Base-by-base conservation (phyloP, 2,329 filamentous ascomycete genomes). In the Scedosporium apiospermum region DNA sequence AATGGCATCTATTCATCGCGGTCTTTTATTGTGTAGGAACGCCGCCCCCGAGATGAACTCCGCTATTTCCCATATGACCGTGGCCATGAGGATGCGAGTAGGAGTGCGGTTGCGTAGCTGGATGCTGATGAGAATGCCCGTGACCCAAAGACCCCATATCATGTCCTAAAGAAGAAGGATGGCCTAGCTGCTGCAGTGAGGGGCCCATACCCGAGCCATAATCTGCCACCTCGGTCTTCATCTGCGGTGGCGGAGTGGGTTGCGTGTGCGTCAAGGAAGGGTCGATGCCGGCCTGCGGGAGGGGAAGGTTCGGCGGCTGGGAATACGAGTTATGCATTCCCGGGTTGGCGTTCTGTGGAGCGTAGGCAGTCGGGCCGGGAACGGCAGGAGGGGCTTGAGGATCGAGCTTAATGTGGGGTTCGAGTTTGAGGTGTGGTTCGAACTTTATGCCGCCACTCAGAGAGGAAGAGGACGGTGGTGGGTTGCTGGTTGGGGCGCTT, bases 81-180 rank as follows among this genome's bases (percentile, higher is more conserved):
- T 53, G 49, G 1, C 21, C 12, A 12, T 53, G 49, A 10, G 49
- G 21, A 14, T 53, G n/a, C 21, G 49, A 53, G 49, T 53, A 53
- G 21, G 49, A 53, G 49, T 53, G 49, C 12, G 49, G 4, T 21
- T 53, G 49, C 51, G 57, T 16, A 21, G 21, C 62, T 7, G 58
- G 34, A 10, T 46, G 41, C 42, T 64, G 63, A 30, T 61, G 60
- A 9, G 58, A 46, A 14, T 59, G 49, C 10, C 49, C 49, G 10
- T 53, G 49, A 9, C 49, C 49, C 23, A 53, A 21, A 21, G 49
- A 53, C 9, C 49, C 49, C n/a, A 53, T 53, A 26, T 26, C 49
- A 26, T 53, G 49, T 18, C n/a, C 21, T 12, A 21, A 53, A 5
- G n/a, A 21, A 18, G 49, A 16, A 21, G n/a, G 21, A 27, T 53